These are phyloP conservation scores for Eucalyptus polybractea DNA, from an alignment of 345 rosid species.

Conservation along the genomic window DNA sequence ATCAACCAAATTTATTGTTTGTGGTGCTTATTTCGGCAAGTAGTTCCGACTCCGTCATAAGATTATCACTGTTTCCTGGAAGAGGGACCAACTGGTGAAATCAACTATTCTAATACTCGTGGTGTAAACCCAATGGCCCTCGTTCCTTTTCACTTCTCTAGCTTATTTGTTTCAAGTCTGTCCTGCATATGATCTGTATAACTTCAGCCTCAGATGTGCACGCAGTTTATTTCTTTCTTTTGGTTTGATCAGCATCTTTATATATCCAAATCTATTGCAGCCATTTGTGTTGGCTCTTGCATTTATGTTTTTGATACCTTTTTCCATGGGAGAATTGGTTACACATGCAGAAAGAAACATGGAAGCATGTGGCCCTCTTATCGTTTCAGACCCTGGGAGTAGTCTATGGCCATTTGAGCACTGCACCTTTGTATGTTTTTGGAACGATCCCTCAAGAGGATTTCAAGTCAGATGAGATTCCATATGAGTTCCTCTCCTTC, in stretches of 20 bases:
- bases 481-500: slow-evolving; percentile 40
- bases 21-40: neutral
- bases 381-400: slow-evolving; percentile 52
- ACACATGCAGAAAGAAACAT: slow-evolving; percentile 23
- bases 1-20: neutral
- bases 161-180: neutral
- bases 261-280: neutral
- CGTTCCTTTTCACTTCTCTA: neutral
- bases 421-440: slow-evolving; percentile 53
- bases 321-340: neutral
- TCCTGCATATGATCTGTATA: neutral
- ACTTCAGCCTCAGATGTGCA: neutral
- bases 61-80: neutral
- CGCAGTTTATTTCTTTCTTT: neutral
- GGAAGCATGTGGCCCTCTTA: slow-evolving; percentile 32
- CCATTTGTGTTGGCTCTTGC: neutral
- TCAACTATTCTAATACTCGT: neutral
- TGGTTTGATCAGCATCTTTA: neutral
- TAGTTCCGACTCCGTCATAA: neutral
- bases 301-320: neutral
- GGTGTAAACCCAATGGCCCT: neutral
- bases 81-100: neutral
- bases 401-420: slow-evolving; percentile 41
- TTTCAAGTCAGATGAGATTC: slow-evolving; percentile 20
- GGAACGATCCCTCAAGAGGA: slow-evolving; percentile 14